phyloP scores from a whole-genome alignment of 352 stramenopile genomes.

The Phytophthora sp. region DNA sequence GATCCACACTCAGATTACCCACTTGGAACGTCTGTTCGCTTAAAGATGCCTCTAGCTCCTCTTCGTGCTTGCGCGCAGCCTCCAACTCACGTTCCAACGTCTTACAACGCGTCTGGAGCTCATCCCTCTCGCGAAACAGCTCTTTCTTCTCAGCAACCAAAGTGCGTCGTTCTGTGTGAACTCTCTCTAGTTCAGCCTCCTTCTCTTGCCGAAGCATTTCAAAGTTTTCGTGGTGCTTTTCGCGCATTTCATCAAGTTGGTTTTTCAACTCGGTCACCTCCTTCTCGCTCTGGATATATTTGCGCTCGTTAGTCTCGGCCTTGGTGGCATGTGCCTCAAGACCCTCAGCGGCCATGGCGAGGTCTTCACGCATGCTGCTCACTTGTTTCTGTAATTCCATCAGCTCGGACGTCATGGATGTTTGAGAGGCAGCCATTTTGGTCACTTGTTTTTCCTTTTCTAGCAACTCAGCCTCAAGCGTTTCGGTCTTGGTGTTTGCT shows the following conservation, averaged over 20 bases:
- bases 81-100: conserved; percentile 45
- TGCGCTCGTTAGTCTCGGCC: conserved; percentile 60
- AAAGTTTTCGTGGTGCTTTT: conserved; percentile 64
- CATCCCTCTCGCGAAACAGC: conserved; percentile 33
- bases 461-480: conserved; percentile 42
- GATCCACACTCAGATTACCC: conserved; percentile 71
- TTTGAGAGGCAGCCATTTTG: conserved; percentile 68
- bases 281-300: conserved; percentile 56
- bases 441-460: conserved; percentile 77
- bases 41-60: conserved; percentile 53
- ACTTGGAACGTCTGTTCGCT: conserved; percentile 64
- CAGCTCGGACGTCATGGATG: conserved; percentile 61
- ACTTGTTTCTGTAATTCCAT: conserved; percentile 73
- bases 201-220: conserved; percentile 73
- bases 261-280: conserved; percentile 53
- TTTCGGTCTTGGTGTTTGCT: conserved; percentile 43
- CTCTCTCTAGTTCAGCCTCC: conserved; percentile 53
- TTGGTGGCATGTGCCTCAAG: conserved; percentile 71
- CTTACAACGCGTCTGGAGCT: conserved; percentile 35
- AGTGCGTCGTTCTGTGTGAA: conserved; percentile 44
- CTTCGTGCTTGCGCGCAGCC: conserved; percentile 40
- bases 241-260: conserved; percentile 57
- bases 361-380: conserved; percentile 61
- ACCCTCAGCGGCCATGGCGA: conserved; percentile 68
- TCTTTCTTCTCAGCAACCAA: conserved; percentile 36